Evolutionary conservation across 179 eudicot species (phyloP).

Genomic region (Drosera spatulata): DNA sequence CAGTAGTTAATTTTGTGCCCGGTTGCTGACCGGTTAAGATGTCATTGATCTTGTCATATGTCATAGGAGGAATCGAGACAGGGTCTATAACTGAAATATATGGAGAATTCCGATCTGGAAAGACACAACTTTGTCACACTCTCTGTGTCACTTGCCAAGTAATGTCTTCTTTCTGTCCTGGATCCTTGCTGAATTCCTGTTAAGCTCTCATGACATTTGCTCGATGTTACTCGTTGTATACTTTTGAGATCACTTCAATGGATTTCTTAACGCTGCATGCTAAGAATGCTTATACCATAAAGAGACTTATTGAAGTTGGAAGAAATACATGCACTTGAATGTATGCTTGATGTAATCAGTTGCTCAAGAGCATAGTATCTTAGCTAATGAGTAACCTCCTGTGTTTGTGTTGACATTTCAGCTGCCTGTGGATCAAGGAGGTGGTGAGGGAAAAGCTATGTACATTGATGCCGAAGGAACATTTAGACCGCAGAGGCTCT

Average conservation of each 20-base stretch:
- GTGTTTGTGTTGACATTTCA: slow-evolving; percentile 14
- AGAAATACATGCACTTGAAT: too few relatives aligned
- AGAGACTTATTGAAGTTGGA: too few relatives aligned
- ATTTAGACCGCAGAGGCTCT: slow-evolving; percentile 90
- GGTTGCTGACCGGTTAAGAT: not conserved
- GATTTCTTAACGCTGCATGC: too few relatives aligned
- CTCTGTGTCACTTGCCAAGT: slow-evolving; percentile 96
- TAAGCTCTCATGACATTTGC: too few relatives aligned
- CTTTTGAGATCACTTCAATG: too few relatives aligned
- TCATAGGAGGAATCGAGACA: slow-evolving; percentile 85
- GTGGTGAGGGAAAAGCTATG: slow-evolving; percentile 99
- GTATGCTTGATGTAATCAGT: too few relatives aligned
- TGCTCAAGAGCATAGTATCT: too few relatives aligned
- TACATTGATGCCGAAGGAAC: slow-evolving; percentile 98
- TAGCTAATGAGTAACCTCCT: too few relatives aligned
- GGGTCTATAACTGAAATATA: slow-evolving; percentile 93
- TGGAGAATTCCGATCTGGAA: slow-evolving; percentile 96
- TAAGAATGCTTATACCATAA: too few relatives aligned
- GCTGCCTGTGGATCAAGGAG: slow-evolving; percentile 98
- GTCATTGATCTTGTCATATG: slow-evolving; percentile 1
- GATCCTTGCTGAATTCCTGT: not conserved
- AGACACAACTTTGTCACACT: slow-evolving; percentile 97
- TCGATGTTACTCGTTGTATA: too few relatives aligned
- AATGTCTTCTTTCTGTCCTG: slow-evolving; percentile 10
- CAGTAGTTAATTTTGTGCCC: not conserved